Conservation (phyloP, 371 early-diverging fungal genomes). For the Nematocida sp. region DNA sequence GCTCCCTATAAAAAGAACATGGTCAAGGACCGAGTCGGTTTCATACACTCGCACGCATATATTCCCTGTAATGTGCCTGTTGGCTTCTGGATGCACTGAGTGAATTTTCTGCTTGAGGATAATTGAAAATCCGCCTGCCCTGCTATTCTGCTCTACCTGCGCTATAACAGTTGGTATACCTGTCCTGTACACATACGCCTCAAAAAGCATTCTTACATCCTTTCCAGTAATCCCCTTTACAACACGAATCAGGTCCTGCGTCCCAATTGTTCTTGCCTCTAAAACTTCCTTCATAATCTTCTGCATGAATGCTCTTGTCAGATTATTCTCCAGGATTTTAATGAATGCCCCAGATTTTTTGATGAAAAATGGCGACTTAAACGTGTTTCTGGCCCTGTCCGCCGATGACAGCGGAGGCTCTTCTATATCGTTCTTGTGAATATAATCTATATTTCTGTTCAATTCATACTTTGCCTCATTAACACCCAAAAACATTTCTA, state of each 20-base stretch:
- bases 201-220: constrained; percentile 68
- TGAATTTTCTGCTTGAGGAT: constrained; percentile 61
- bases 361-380: constrained; percentile 61
- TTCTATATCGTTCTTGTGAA: constrained; percentile 65
- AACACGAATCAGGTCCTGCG: constrained; percentile 63
- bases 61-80: constrained; percentile 51
- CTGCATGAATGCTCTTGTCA: constrained; percentile 70
- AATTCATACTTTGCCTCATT: constrained; percentile 67
- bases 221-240: constrained; percentile 70
- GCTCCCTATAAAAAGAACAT: constrained; percentile 57
- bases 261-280: constrained; percentile 21
- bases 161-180: constrained; percentile 64
- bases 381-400: constrained; percentile 47
- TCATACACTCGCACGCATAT: constrained; percentile 65
- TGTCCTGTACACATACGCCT: constrained; percentile 67
- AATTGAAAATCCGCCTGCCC: constrained; percentile 64
- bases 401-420: constrained; percentile 65
- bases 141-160: constrained; percentile 62
- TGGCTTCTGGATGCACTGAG: constrained; percentile 57
- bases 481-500: constrained; percentile 66
- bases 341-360: constrained; percentile 67
- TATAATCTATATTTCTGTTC: constrained; percentile 64
- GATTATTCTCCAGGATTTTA: constrained; percentile 68
- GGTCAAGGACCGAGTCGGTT: constrained; percentile 69
- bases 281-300: constrained; percentile 65